Base-by-base conservation (phyloP, 768 basidiomycete genomes). In the Ramaria sp. region DNA sequence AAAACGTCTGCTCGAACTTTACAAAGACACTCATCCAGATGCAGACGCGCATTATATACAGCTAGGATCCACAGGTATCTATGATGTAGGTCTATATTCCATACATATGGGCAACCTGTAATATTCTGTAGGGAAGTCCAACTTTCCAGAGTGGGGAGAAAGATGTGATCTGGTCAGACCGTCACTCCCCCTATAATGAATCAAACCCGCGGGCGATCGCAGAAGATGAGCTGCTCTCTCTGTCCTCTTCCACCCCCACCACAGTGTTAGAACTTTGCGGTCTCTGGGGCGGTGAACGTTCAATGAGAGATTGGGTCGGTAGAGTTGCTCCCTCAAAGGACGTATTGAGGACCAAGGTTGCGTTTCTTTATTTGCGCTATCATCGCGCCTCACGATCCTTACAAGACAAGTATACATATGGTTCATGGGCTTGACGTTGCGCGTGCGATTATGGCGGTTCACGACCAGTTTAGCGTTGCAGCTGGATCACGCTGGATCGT, bases 181-280 rank as follows among this genome's bases (percentile, higher is more conserved):
- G 81, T 20, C 73, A 77, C 52, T 75, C 79, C 1, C 70, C 72
- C 1, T 70, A 73, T 61, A 64, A 66, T 30, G 57, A 52, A 37
- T 51, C 60, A 5, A 76, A 74, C 36, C 66, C 71, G 1, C 70
- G 82, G 6, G 75, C 76, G 9, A 64, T 60, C 20, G 76, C 78
- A 1, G 83, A 84, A 58, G 67, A 68, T 7, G 81, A 82, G 65
- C 69, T 83, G 12, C 70, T 83, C 9, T 63, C 66, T 0, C 61
- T 81, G 15, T 70, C 71, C 4, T 64, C 69, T 0, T 60, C 64
- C n/a, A 68, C 66, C 1, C 60, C 58, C 3, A 76, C 78, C 1
- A 77, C 77, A 1, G 78, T 85, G 0, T 69, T 85, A 32, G 76
- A 83, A 59, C 76, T 85, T 25, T 67, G 73, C 7, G 83, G 82